Conservation (phyloP, 768 basidiomycete genomes). For the Mycena venus region DNA sequence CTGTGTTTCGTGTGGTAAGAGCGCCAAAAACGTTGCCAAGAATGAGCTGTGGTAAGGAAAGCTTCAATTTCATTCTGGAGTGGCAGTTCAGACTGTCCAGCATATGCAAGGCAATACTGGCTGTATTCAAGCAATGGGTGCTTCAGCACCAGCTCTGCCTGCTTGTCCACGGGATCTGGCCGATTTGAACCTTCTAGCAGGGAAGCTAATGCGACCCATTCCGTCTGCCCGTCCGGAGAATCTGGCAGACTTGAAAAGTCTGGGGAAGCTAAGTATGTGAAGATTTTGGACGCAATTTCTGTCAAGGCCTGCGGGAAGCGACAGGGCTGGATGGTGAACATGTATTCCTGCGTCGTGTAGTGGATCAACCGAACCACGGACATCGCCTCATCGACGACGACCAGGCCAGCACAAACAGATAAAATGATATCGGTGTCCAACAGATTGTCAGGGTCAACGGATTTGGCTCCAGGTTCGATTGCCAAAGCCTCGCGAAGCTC, state of each 20-base stretch:
- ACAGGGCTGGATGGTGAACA: background rate
- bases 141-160: background rate
- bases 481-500: constrained; percentile 10
- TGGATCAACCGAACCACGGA: constrained; percentile 2
- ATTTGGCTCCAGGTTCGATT: background rate
- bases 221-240: background rate
- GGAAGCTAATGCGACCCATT: background rate
- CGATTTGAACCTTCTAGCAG: background rate
- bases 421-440: background rate
- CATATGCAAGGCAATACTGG: background rate
- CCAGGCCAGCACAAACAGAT: constrained; percentile 7
- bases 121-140: constrained; percentile 1
- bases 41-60: background rate
- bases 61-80: background rate
- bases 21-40: background rate
- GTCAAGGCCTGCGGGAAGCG: background rate
- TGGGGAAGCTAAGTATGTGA: background rate
- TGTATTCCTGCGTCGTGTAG: background rate
- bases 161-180: background rate
- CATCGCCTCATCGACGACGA: background rate
- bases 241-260: background rate
- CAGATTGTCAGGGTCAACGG: constrained; percentile 3
- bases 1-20: background rate
- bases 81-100: background rate
- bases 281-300: background rate